Evolutionary conservation across 2,329 filamentous ascomycete genomes (phyloP), one percentile per base, ranked within the genome.

Genomic region (Epichloe brachyelytri): DNA sequence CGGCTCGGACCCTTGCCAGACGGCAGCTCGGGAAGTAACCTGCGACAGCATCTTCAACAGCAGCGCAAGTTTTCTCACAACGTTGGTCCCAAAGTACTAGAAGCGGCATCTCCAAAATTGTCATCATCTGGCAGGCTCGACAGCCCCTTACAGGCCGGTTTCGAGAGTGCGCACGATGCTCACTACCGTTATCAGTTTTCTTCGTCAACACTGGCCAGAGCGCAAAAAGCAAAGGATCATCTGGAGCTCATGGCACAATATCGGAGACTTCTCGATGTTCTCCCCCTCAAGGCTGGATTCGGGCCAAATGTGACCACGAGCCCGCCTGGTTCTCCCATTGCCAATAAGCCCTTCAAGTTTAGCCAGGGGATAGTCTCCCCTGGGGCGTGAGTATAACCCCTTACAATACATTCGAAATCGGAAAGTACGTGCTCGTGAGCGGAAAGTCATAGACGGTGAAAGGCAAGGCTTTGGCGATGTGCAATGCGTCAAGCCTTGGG

Each of bases 381-480:
- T 83, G 7, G 85, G 86, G 4, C 82, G 90, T 49, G 70, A 74
- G 2, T 97, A 97, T 64, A 95, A 98, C 63, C 93, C 91, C 4
- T 69, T 98, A 22, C 93, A 97, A 65, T 88, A 88, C 59, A 86
- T 97, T 51, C 83, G 93, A 19, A 97, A 98, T 62, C 79, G 91
- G 46, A 91, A 90, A 63, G 79, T 93, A 12, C 78, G 93, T 55
- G 84, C 85, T 26, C 79, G 90, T 15, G 87, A 94, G 67, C 79
- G 87, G 40, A 83, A 79, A 56, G 69, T 77, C 0, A 83, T 95
- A 36, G 80, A 93, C 59, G 82, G 86, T 15, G 82, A 88, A 55
- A 74, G 76, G 1, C 83, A 86, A 57, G 87, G 86, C 1, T 97
- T 94, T 71, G 75, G 79, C 39, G 83, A 96, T 64, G 72, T 87